Evolutionary conservation across 345 rosid genomes (phyloP), one percentile per base, ranked within the genome.

Genomic region (Pistacia integerrima): DNA sequence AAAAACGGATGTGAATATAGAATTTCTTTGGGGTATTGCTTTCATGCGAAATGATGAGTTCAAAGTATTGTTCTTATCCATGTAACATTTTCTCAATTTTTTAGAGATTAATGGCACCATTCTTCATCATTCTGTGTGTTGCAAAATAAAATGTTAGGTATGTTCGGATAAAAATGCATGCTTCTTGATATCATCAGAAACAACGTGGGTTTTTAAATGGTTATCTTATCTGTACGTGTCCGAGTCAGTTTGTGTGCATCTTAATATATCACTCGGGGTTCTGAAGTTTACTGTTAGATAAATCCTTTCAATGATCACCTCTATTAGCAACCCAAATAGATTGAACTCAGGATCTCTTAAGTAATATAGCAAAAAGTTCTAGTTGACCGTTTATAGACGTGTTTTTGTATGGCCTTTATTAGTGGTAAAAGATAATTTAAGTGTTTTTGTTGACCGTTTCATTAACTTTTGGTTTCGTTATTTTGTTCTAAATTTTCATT

Each of bases 41-140:
- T 69, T 33, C 33, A 22, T 33, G 49, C 44, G 44, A 30, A 69
- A 28, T 52, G 11, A 52, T 4, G 11, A 11, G 17, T 9, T 30
- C 60, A 69, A 69, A 69, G 16, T 69, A 51, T 54, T 69, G 0
- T 69, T 70, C 63, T 56, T 4, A 35, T 55, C 54, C 36, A 56
- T 54, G 41, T 44, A n/a, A 11, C 49, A 38, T 55, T 36, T 12
- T 55, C 8, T 56, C 28, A 38, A 12, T 18, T 41, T 58, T 41
- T 25, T 11, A 33, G 11, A n/a, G 62, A 56, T 71, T 71, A 58
- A 54, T 58, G 16, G 66, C 46, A 1, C 8, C 8, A 8, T 8
- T 41, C 46, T 41, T 41, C 46, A 1, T 5, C 46, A 41, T 41
- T 41, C 46, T 41, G 46, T 41, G 6, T 41, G 46, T 41, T 5